Percentiles rank a stretch among this genome's conserved stretches.
Conservation (phyloP, 2,329 filamentous ascomycete species). For the Atkinsonella hypoxylon region DNA sequence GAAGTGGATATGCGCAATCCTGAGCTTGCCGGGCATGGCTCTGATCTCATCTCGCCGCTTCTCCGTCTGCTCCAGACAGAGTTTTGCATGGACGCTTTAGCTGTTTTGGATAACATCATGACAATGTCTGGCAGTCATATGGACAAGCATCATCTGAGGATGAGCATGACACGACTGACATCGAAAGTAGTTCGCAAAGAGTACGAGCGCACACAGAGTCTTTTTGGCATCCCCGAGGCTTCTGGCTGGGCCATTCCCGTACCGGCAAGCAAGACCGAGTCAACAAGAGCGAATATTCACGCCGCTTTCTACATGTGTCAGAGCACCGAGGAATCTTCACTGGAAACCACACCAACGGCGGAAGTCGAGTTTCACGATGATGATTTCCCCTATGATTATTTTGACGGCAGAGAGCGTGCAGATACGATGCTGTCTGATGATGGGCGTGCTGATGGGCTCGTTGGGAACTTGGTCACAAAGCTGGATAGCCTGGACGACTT, state of each 20-base stretch:
- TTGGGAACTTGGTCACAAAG: constrained; percentile 68
- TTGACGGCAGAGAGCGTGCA: constrained; percentile 58
- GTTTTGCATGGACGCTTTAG: constrained; percentile 82
- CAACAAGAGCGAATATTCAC: constrained; percentile 84
- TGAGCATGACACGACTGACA: constrained; percentile 92
- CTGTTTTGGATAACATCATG: constrained; percentile 91
- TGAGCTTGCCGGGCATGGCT: constrained; percentile 81
- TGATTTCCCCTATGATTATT: constrained; percentile 74
- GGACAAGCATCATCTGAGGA: constrained; percentile 87
- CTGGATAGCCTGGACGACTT: constrained; percentile 72
- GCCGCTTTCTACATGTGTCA: constrained; percentile 93
- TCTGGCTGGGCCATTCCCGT: constrained; percentile 94
- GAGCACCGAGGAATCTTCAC: constrained; percentile 44
- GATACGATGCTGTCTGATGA: constrained; percentile 93
- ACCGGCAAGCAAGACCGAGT: constrained; percentile 77
- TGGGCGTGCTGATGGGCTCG: constrained; percentile 53
- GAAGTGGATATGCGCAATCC: constrained; percentile 87
- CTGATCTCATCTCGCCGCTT: constrained; percentile 88
- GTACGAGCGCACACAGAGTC: constrained; percentile 83
- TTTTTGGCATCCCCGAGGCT: constrained; percentile 93
- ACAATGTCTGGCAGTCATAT: constrained; percentile 84
- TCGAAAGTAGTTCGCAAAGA: constrained; percentile 82
- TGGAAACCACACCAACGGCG: constrained; percentile 57
- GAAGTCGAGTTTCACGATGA: constrained; percentile 90
- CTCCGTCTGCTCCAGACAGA: constrained; percentile 83